Percentiles rank a stretch among this genome's conserved stretches.
These are phyloP conservation scores for Chlorella sp. DNA, from an alignment of 139 green algal species.

Conservation along the genomic window DNA sequence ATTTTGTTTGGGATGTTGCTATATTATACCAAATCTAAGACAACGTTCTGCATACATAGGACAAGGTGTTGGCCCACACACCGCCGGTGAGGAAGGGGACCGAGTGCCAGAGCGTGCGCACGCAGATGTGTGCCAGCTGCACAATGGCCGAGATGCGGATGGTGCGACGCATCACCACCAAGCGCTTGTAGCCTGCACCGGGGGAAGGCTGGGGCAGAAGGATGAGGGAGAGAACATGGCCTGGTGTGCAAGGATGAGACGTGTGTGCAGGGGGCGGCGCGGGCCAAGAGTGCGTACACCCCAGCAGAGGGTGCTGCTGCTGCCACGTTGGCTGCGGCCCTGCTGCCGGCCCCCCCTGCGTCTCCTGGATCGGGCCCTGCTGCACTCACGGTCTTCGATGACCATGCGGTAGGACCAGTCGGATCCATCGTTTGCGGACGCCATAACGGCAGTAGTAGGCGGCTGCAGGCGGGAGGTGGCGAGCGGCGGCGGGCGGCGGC, in stretches of 20 bases:
- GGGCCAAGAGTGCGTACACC: not conserved
- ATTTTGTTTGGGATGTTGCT: too few relatives aligned
- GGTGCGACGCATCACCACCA: conserved; percentile 21
- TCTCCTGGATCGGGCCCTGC: not conserved
- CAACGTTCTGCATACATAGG: too few relatives aligned
- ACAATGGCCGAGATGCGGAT: not conserved
- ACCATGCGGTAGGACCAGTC: conserved; percentile 32
- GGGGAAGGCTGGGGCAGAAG: not conserved
- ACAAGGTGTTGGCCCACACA: not conserved
- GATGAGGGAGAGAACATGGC: too few relatives aligned
- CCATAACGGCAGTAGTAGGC: too few relatives aligned
- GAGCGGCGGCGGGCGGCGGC: not conserved
- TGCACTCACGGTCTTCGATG: conserved; percentile 36
- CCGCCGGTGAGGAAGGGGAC: conserved; percentile 16
- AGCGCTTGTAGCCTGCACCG: conserved; percentile 35
- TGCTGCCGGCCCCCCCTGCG: too few relatives aligned
- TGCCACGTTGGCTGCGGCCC: too few relatives aligned
- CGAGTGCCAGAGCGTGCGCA: conserved; percentile 31
- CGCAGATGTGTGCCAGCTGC: not conserved
- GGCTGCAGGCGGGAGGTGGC: not conserved
- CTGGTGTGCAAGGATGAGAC: too few relatives aligned
- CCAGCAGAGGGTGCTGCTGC: not conserved
- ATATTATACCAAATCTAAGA: too few relatives aligned
- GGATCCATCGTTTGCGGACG: not conserved
- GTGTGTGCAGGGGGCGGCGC: not conserved